Evolutionary conservation across 192 early-diverging fungal species (phyloP).

Genomic region (Backusella morwellensis): DNA sequence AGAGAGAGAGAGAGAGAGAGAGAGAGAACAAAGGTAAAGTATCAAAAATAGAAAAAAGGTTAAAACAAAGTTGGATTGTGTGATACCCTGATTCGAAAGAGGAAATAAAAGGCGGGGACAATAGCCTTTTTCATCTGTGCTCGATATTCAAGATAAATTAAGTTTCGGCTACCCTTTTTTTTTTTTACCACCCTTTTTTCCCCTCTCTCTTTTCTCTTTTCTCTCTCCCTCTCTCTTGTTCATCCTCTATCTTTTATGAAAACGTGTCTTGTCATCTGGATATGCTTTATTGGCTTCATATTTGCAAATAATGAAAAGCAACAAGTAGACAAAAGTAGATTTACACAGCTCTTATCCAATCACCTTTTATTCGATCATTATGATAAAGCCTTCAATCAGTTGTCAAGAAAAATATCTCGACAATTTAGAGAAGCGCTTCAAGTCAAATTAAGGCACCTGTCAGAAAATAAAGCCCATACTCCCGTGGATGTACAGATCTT

Average conservation of each 20-base stretch:
- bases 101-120: not conserved
- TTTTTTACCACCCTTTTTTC: not conserved
- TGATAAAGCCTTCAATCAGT: slow-evolving; percentile 5
- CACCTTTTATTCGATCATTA: slow-evolving; percentile 16
- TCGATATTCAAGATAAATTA: not conserved
- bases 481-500: slow-evolving; percentile 12
- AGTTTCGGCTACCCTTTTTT: not conserved
- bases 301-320: not conserved
- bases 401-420: slow-evolving; percentile 8
- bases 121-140: not conserved
- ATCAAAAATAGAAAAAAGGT: not conserved
- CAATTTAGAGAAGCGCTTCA: slow-evolving; percentile 12
- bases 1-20: not conserved
- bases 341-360: slow-evolving; percentile 2
- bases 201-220: not conserved
- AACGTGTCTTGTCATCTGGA: not conserved
- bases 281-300: not conserved
- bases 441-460: not conserved
- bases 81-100: not conserved
- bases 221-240: not conserved
- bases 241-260: not conserved
- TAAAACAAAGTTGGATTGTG: not conserved
- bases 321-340: slow-evolving; percentile 2
- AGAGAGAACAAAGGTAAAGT: not conserved
- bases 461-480: not conserved